These are phyloP conservation scores for Plasmodium blacklocki DNA, from an alignment of 169 alveolate species.

Conservation along the genomic window DNA sequence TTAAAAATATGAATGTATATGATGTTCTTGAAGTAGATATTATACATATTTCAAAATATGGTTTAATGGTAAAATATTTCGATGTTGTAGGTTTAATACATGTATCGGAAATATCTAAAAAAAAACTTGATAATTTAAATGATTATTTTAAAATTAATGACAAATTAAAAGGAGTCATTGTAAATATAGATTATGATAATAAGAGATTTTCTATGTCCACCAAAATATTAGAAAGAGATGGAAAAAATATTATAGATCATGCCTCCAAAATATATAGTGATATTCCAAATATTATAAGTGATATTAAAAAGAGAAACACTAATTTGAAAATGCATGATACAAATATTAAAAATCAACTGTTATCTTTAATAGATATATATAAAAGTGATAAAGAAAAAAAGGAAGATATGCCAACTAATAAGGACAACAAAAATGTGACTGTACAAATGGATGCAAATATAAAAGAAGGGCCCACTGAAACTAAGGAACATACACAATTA, in stretches of 20 bases:
- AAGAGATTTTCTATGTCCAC: slow-evolving; percentile 67
- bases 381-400: slow-evolving; percentile 14
- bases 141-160: slow-evolving; percentile 52
- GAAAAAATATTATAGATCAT: slow-evolving; percentile 60
- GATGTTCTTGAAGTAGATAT: slow-evolving; percentile 55
- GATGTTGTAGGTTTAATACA: slow-evolving; percentile 72
- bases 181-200: slow-evolving; percentile 70
- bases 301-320: slow-evolving; percentile 49
- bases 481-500: not conserved
- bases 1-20: slow-evolving; percentile 51
- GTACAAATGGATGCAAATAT: not conserved
- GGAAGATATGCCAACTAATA: not conserved
- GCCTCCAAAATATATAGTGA: slow-evolving; percentile 38
- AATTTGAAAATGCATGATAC: slow-evolving; percentile 37
- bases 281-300: slow-evolving; percentile 17
- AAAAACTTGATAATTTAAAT: slow-evolving; percentile 42
- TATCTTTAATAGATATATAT: slow-evolving; percentile 67
- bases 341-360: slow-evolving; percentile 60
- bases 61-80: slow-evolving; percentile 71
- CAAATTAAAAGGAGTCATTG: slow-evolving; percentile 59
- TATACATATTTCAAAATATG: slow-evolving; percentile 75
- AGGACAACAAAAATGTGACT: not conserved
- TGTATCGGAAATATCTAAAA: slow-evolving; percentile 65
- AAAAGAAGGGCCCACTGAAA: not conserved
- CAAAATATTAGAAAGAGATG: slow-evolving; percentile 57